Evolutionary conservation across 495 filamentous ascomycete genomes (phyloP).

Genomic region (Ascodesmis nigricans): DNA sequence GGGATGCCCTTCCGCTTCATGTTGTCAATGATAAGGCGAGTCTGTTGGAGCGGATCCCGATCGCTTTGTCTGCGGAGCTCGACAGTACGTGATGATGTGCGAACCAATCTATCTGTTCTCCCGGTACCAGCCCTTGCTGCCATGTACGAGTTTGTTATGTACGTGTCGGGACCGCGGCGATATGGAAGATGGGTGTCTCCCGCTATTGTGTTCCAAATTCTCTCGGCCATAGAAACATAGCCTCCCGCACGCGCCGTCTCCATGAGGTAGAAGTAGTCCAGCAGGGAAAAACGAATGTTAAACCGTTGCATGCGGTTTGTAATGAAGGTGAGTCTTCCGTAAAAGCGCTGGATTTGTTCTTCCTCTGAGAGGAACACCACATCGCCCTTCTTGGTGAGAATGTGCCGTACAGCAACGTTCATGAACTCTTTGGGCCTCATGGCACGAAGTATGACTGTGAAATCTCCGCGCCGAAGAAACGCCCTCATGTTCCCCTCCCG

Average conservation of each 20-base stretch:
- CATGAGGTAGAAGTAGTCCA: constrained; percentile 36
- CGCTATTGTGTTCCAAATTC: constrained; percentile 32
- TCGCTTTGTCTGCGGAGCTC: too few species aligned
- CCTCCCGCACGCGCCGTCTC: constrained; percentile 31
- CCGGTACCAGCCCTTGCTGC: constrained; percentile 10
- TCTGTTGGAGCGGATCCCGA: too few species aligned
- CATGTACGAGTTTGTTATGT: constrained; percentile 31
- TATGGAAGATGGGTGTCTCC: constrained; percentile 11
- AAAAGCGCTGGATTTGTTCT: constrained; percentile 5
- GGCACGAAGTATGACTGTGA: constrained; percentile 12
- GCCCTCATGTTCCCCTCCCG: too few species aligned
- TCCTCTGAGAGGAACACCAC: background rate
- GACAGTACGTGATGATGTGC: too few species aligned
- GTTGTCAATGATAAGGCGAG: constrained; percentile 29
- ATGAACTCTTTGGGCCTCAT: constrained; percentile 9
- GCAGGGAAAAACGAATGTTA: constrained; percentile 15
- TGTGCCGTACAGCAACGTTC: constrained; percentile 6
- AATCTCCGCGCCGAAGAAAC: too few species aligned
- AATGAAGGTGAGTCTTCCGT: too few species aligned
- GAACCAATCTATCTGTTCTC: constrained; percentile 10
- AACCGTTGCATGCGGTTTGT: too few species aligned
- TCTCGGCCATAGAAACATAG: constrained; percentile 26
- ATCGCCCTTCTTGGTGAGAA: constrained; percentile 6
- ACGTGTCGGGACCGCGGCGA: constrained; percentile 28
- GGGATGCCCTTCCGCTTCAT: constrained; percentile 30